Percentiles rank a stretch among this genome's conserved stretches.
These are phyloP conservation scores for Emericellopsis atlantica DNA, from an alignment of 2,329 filamentous ascomycete genomes.

Conservation along the genomic window DNA sequence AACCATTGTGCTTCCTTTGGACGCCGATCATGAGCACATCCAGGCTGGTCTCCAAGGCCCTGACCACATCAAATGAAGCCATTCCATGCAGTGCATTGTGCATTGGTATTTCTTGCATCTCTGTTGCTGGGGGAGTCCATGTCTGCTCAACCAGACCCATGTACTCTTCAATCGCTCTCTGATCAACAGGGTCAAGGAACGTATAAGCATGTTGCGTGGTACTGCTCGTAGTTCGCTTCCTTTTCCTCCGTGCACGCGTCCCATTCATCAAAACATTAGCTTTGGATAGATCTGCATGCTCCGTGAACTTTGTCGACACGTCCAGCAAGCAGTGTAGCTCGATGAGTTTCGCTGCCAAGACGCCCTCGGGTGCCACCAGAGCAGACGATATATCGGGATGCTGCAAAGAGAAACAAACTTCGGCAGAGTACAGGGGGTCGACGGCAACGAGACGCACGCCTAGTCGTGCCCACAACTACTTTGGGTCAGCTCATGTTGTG, in stretches of 20 bases:
- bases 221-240: background rate
- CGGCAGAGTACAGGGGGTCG: conserved; percentile 3
- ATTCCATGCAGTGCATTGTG: background rate
- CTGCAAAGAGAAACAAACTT: conserved; percentile 19
- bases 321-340: conserved; percentile 12
- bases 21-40: background rate
- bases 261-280: background rate
- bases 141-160: no score
- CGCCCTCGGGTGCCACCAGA: conserved; percentile 12
- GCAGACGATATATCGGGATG: conserved; percentile 20
- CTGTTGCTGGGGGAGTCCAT: no score
- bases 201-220: background rate
- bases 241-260: background rate
- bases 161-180: background rate
- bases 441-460: conserved; percentile 12
- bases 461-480: conserved; percentile 17
- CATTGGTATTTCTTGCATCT: no score
- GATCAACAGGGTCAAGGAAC: background rate
- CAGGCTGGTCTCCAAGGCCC: background rate
- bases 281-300: background rate
- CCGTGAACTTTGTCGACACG: conserved; percentile 4
- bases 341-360: conserved; percentile 12
- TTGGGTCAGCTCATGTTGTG: background rate
- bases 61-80: background rate
- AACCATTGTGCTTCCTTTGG: background rate